Evolutionary conservation across 2,329 filamentous ascomycete genomes (phyloP).

Genomic region (Xylariaceae sp.): DNA sequence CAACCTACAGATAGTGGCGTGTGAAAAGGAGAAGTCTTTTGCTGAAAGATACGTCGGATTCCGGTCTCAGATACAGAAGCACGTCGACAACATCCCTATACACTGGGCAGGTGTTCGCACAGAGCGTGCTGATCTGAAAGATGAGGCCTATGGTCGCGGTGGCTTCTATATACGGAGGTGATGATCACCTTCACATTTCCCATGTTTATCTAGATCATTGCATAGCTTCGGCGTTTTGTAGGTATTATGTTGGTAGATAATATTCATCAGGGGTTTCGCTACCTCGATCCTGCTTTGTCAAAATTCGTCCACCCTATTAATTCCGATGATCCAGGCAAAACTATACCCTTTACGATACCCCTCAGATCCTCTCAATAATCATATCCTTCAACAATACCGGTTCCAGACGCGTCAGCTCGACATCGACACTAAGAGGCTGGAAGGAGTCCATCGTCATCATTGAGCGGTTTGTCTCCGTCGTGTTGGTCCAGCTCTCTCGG

Average conservation of each 20-base stretch:
- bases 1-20: conserved; percentile 36
- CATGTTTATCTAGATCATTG: not conserved
- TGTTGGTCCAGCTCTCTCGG: no score
- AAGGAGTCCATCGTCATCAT: no score
- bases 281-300: no score
- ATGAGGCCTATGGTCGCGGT: conserved; percentile 45
- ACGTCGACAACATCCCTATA: conserved; percentile 53
- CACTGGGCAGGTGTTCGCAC: conserved; percentile 56
- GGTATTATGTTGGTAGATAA: not conserved
- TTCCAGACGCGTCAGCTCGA: no score
- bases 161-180: conserved; percentile 44
- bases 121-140: conserved; percentile 41
- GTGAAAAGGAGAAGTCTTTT: conserved; percentile 39
- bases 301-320: no score
- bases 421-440: no score
- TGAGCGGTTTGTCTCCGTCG: no score
- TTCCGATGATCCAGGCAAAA: no score
- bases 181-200: conserved; percentile 5
- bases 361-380: no score
- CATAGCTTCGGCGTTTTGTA: not conserved
- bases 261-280: no score
- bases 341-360: no score
- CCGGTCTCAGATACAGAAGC: conserved; percentile 46
- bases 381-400: no score
- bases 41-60: conserved; percentile 44